Conservation (phyloP, 371 early-diverging fungal genomes). For the Mortierella sp. region DNA sequence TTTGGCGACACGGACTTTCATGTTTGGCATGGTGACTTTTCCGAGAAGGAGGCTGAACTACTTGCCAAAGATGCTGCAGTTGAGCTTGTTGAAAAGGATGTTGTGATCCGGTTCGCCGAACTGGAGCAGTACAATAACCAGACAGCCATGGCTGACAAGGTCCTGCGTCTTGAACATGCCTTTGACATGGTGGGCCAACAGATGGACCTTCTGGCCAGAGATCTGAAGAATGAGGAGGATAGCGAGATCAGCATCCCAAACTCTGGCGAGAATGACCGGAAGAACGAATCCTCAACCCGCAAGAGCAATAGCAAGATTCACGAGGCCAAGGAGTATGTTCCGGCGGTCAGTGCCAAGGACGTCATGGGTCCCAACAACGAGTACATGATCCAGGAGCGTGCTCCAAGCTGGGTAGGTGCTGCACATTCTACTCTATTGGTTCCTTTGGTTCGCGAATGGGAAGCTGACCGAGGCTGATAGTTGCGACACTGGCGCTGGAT, state of each 20-base stretch:
- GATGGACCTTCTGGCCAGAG: constrained; percentile 1
- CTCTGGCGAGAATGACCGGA: not conserved
- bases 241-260: constrained; percentile 25
- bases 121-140: constrained; percentile 26
- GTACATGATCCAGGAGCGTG: constrained; percentile 35
- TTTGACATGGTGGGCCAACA: constrained; percentile 21
- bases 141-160: constrained; percentile 8
- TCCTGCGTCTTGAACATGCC: constrained; percentile 21
- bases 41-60: constrained; percentile 35
- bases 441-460: too few relatives aligned
- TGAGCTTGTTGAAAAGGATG: constrained; percentile 42
- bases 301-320: constrained; percentile 17
- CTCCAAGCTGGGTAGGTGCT: constrained; percentile 52
- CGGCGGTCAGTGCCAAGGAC: constrained; percentile 17
- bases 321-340: constrained; percentile 15
- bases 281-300: not conserved
- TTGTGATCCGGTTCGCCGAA: constrained; percentile 45
- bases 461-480: too few relatives aligned
- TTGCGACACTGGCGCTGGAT: not conserved
- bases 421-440: too few relatives aligned
- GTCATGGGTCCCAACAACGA: constrained; percentile 22
- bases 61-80: constrained; percentile 36
- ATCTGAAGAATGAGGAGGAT: constrained; percentile 1
- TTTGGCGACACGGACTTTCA: constrained; percentile 47
- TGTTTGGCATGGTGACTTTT: constrained; percentile 51